Evolutionary conservation across 495 filamentous ascomycete species (phyloP).

Genomic region (Aspergillus steynii): DNA sequence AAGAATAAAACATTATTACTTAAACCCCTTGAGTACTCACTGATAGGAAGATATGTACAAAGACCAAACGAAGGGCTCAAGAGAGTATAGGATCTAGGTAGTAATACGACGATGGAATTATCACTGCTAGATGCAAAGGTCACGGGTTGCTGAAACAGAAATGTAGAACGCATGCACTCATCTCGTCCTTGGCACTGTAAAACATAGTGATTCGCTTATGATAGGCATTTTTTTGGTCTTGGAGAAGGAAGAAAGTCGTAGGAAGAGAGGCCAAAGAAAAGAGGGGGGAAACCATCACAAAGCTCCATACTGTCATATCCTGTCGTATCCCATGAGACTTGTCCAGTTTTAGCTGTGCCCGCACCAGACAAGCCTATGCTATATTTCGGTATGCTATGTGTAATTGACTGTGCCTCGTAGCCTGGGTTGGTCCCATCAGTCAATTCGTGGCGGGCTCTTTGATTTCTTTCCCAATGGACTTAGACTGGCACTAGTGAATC

Average conservation of each 20-base stretch:
- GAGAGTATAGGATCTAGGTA: neutral
- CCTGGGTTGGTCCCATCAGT: slow-evolving; percentile 20
- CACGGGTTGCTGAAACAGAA: too few species aligned
- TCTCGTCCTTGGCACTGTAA: too few species aligned
- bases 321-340: neutral
- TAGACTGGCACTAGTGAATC: slow-evolving; percentile 29
- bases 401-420: neutral
- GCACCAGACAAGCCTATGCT: neutral
- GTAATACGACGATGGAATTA: neutral
- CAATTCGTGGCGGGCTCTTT: slow-evolving; percentile 47
- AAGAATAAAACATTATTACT: too few species aligned
- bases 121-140: neutral
- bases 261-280: neutral
- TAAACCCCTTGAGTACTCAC: too few species aligned
- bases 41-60: neutral
- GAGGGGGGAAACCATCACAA: slow-evolving; percentile 1
- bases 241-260: slow-evolving; percentile 6
- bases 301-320: slow-evolving; percentile 5
- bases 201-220: too few species aligned
- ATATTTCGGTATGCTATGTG: neutral
- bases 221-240: neutral
- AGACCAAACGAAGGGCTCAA: neutral
- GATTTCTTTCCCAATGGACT: slow-evolving; percentile 44
- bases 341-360: neutral
- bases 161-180: too few species aligned